These are phyloP conservation scores for Starmerella floricola DNA, from an alignment of 805 yeast genomes.

Conservation along the genomic window DNA sequence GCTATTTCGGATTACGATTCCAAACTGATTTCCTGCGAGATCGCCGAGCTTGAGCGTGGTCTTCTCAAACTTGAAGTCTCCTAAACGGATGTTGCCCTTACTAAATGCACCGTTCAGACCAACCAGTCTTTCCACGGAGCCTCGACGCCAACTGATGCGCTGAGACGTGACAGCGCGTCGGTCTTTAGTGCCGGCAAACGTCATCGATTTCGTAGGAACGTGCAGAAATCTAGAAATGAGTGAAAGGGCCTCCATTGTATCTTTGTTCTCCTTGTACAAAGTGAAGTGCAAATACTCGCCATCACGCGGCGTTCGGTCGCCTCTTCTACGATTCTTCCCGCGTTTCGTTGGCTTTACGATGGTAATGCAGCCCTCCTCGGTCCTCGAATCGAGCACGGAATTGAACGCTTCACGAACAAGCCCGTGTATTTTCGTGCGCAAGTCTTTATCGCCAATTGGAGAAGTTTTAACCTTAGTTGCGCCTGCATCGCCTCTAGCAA, in stretches of 20 bases:
- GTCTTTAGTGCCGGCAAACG: slow-evolving; percentile 93
- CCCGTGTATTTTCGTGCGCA: slow-evolving; percentile 70
- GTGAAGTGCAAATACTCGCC: slow-evolving; percentile 63
- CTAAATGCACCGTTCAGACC: slow-evolving; percentile 57
- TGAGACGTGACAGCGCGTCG: slow-evolving; percentile 94
- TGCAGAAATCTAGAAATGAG: slow-evolving; percentile 60
- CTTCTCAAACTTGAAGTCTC: slow-evolving; percentile 61
- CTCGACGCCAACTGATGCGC: slow-evolving; percentile 50
- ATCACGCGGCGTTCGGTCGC: slow-evolving; percentile 18
- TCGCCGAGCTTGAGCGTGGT: slow-evolving; percentile 63
- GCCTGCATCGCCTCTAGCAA: slow-evolving; percentile 43
- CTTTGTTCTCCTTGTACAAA: slow-evolving; percentile 87
- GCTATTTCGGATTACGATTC: slow-evolving; percentile 72
- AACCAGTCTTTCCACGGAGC: slow-evolving; percentile 53
- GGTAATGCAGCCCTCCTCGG: slow-evolving; percentile 34
- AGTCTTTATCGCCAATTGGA: slow-evolving; percentile 50
- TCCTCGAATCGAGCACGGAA: slow-evolving; percentile 64
- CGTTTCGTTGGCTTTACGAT: slow-evolving; percentile 5
- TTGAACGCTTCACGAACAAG: slow-evolving; percentile 61
- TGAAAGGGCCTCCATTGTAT: slow-evolving; percentile 89
- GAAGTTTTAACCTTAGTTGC: slow-evolving; percentile 34
- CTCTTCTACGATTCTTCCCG: neutral
- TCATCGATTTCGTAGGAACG: slow-evolving; percentile 54
- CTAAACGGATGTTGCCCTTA: slow-evolving; percentile 57
- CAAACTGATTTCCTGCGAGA: slow-evolving; percentile 76